Conservation (phyloP, 352 stramenopile genomes). For the Phytophthora fragariaefolia region DNA sequence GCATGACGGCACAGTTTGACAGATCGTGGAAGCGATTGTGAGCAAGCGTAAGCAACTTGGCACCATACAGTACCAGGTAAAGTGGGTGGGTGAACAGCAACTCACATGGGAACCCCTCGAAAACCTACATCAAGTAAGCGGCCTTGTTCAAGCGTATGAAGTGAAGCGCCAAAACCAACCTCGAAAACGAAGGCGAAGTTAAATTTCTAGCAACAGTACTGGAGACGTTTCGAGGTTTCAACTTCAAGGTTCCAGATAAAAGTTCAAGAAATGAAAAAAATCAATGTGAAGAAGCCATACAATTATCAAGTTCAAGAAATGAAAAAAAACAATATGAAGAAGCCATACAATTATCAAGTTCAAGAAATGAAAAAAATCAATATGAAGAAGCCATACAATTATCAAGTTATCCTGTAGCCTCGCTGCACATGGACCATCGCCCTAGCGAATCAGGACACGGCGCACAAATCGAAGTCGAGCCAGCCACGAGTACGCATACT, state of each 20-base stretch:
- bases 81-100: not conserved
- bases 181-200: not conserved
- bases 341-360: not conserved
- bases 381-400: not conserved
- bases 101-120: not conserved
- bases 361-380: too few relatives aligned
- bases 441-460: not conserved
- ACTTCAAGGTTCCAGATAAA: too few relatives aligned
- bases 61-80: not conserved
- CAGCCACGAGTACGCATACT: not conserved
- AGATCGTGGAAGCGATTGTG: slow-evolving; percentile 6
- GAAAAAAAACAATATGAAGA: not conserved
- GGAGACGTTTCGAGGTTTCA: too few relatives aligned
- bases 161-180: not conserved
- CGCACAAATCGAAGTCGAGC: not conserved
- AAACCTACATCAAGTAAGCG: not conserved
- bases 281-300: not conserved
- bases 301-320: too few relatives aligned
- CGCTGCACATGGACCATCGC: too few relatives aligned
- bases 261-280: too few relatives aligned
- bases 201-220: too few relatives aligned
- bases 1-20: slow-evolving; percentile 1
- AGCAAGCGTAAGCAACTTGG: not conserved
- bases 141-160: not conserved
- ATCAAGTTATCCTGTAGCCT: not conserved